Conservation (phyloP, 1,284 basidiomycete species). For the Pascua guehoae region DNA sequence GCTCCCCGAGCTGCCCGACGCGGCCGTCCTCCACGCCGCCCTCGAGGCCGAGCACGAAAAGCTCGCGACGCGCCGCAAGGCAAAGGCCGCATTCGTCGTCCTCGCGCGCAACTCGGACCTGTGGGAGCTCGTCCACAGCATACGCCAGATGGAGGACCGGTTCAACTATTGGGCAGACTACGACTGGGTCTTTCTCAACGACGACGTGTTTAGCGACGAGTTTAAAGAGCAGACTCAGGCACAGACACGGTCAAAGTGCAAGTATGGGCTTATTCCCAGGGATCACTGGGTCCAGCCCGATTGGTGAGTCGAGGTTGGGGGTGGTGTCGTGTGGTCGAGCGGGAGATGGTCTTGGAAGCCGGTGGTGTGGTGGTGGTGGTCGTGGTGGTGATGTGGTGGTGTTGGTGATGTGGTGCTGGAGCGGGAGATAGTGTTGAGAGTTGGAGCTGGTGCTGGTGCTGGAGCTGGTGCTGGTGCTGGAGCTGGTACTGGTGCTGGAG, state of each 20-base stretch:
- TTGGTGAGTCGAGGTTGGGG: constrained; percentile 49
- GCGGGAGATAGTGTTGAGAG: not conserved
- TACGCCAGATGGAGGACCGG: constrained; percentile 50
- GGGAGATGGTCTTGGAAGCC: not conserved
- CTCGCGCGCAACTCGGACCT: constrained; percentile 76
- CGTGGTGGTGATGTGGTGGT: not conserved
- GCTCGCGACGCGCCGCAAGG: constrained; percentile 53
- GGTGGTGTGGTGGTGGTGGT: no score
- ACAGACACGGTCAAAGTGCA: constrained; percentile 63
- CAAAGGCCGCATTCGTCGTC: constrained; percentile 81
- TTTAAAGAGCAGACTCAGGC: constrained; percentile 70
- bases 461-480: no score
- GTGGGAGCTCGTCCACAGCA: constrained; percentile 60
- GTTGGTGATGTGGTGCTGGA: not conserved
- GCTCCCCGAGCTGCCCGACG: not conserved
- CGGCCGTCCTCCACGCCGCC: constrained; percentile 8
- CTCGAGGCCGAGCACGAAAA: constrained; percentile 24
- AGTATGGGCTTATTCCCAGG: constrained; percentile 76
- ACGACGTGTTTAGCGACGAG: constrained; percentile 66
- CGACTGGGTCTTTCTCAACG: constrained; percentile 83
- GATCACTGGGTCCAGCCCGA: constrained; percentile 82
- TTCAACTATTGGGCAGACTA: constrained; percentile 80
- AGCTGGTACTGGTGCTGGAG: no score
- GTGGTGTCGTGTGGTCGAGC: not conserved
- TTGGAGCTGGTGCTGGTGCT: no score